phyloP scores from a whole-genome alignment of 2,329 filamentous ascomycete genomes.

The Venturia carpophila region DNA sequence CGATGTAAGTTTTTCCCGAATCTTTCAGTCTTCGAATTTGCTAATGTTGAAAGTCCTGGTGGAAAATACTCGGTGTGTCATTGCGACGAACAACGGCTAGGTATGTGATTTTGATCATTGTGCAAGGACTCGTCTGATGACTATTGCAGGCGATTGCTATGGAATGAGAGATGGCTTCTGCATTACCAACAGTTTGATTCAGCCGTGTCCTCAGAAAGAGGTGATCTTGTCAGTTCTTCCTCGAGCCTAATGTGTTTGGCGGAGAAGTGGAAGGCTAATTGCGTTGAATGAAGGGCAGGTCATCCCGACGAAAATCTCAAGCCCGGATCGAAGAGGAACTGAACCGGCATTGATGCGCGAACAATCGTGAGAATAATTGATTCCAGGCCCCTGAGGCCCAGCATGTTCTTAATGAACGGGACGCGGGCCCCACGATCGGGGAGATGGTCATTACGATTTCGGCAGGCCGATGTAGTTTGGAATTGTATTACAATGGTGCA shows the following conservation, averaged over 20 bases:
- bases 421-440: neutral
- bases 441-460: neutral
- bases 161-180: slow-evolving; percentile 2
- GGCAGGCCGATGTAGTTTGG: neutral
- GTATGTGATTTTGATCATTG: neutral
- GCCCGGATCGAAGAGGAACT: neutral
- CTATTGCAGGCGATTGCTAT: neutral
- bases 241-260: too few species aligned
- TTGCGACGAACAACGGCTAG: slow-evolving; percentile 3
- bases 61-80: neutral
- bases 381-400: too few species aligned
- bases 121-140: neutral
- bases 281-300: neutral
- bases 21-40: neutral
- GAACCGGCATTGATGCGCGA: neutral
- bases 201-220: slow-evolving; percentile 8
- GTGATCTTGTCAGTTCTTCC: slow-evolving; percentile 4
- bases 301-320: neutral
- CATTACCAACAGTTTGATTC: slow-evolving; percentile 9
- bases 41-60: neutral
- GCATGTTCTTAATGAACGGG: neutral
- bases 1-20: neutral
- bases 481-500: neutral
- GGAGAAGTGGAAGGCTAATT: neutral
- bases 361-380: neutral